Conservation (phyloP, 805 yeast species). For the Cyberlindnera sargentensis region DNA sequence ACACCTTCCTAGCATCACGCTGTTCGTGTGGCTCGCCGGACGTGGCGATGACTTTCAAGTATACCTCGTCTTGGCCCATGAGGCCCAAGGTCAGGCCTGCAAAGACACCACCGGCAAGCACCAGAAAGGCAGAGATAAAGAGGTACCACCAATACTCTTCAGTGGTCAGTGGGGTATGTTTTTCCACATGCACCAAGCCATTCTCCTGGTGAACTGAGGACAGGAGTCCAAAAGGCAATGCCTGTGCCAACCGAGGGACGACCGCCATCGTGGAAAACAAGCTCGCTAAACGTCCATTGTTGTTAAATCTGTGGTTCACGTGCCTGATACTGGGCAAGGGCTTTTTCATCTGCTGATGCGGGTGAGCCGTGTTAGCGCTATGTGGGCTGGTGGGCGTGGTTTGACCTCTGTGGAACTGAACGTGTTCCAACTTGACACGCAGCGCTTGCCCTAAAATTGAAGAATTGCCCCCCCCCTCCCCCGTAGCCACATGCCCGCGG, state of each 20-base stretch:
- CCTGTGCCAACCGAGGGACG: slow-evolving; percentile 8
- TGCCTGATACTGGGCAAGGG: slow-evolving; percentile 1
- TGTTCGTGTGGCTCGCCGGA: slow-evolving; percentile 76
- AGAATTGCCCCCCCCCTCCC: too few relatives aligned
- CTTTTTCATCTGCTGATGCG: slow-evolving; percentile 2
- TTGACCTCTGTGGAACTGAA: too few relatives aligned
- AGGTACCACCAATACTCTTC: slow-evolving; percentile 23
- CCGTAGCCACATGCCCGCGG: too few relatives aligned
- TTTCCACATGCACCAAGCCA: neutral
- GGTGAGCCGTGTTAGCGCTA: too few relatives aligned
- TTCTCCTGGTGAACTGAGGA: neutral
- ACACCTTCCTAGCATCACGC: slow-evolving; percentile 62
- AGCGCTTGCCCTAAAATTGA: too few relatives aligned
- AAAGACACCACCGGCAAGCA: slow-evolving; percentile 80
- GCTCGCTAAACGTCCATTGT: slow-evolving; percentile 5
- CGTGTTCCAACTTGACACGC: too few relatives aligned
- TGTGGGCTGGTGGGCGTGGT: too few relatives aligned
- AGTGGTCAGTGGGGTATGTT: slow-evolving; percentile 7
- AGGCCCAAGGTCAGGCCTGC: slow-evolving; percentile 91
- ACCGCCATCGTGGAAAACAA: slow-evolving; percentile 7
- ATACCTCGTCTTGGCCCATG: slow-evolving; percentile 98
- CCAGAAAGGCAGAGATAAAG: slow-evolving; percentile 49
- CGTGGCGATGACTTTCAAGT: slow-evolving; percentile 79
- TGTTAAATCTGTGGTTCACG: neutral
- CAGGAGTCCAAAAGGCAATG: slow-evolving; percentile 10